Evolutionary conservation across 768 basidiomycete genomes (phyloP).

Genomic region (Collybia nuda): DNA sequence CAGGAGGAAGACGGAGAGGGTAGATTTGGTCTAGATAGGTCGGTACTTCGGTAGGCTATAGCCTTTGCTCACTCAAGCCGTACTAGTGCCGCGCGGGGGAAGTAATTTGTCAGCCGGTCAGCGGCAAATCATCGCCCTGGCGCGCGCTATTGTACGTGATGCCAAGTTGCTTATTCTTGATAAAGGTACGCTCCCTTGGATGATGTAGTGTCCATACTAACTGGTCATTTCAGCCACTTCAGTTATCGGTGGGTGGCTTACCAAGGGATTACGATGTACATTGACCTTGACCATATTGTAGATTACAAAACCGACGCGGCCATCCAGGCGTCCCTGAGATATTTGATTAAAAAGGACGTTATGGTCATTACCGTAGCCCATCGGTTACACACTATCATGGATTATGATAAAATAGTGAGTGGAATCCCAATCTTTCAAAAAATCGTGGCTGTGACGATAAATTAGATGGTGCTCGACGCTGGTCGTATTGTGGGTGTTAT

Average conservation of each 20-base stretch:
- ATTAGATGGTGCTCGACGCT: slow-evolving; percentile 50
- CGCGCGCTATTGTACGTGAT: slow-evolving; percentile 57
- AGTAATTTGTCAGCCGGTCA: slow-evolving; percentile 80
- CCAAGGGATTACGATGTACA: too few relatives aligned
- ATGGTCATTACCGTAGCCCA: slow-evolving; percentile 72
- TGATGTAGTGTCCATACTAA: neutral
- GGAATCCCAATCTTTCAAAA: slow-evolving; percentile 4
- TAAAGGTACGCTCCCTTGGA: slow-evolving; percentile 40
- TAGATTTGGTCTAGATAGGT: slow-evolving; percentile 41
- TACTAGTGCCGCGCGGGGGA: slow-evolving; percentile 47
- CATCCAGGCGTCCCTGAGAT: slow-evolving; percentile 68
- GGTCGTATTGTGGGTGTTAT: slow-evolving; percentile 46
- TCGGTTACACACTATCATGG: slow-evolving; percentile 66
- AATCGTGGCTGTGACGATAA: neutral
- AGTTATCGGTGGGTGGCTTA: too few relatives aligned
- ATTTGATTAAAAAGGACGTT: slow-evolving; percentile 58
- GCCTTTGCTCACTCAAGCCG: too few relatives aligned
- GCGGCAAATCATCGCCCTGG: slow-evolving; percentile 67
- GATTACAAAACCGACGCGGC: slow-evolving; percentile 66
- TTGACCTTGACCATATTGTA: slow-evolving; percentile 1
- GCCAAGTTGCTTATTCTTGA: slow-evolving; percentile 63
- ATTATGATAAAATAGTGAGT: slow-evolving; percentile 56
- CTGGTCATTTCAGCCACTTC: too few relatives aligned
- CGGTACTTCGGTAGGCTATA: too few relatives aligned
- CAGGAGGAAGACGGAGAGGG: slow-evolving; percentile 45